Conservation (phyloP, 352 stramenopile genomes). For the Phytopythium sindhum region DNA sequence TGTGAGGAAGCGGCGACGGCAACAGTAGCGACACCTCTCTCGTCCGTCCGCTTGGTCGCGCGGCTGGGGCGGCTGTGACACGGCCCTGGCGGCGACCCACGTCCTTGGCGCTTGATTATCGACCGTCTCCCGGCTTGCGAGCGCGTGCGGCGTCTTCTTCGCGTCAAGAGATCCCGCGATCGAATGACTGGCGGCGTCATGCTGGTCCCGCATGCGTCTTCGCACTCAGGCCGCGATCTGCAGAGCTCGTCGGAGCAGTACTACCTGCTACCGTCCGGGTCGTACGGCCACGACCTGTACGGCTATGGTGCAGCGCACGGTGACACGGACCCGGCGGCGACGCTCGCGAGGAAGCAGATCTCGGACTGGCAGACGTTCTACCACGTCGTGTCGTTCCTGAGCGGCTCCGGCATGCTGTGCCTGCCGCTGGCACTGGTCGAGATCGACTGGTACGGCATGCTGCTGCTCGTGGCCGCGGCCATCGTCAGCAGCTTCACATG, state of each 20-base stretch:
- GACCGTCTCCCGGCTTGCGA: not conserved
- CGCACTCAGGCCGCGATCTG: not conserved
- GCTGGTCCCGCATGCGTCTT: not conserved
- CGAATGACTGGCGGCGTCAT: not conserved
- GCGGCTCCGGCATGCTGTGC: slow-evolving; percentile 68
- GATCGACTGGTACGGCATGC: slow-evolving; percentile 73
- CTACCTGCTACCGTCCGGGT: slow-evolving; percentile 2
- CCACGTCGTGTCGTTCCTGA: slow-evolving; percentile 75
- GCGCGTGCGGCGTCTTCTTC: not conserved
- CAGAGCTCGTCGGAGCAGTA: not conserved
- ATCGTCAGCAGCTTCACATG: slow-evolving; percentile 57
- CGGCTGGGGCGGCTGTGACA: not conserved
- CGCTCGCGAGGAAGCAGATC: slow-evolving; percentile 17
- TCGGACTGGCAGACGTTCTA: slow-evolving; percentile 63
- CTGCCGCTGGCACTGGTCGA: slow-evolving; percentile 72
- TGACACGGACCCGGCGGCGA: not conserved
- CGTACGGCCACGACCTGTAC: not conserved
- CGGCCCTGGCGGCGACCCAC: not conserved
- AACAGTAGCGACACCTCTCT: too few relatives aligned
- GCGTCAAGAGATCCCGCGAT: not conserved
- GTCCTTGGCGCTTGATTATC: not conserved
- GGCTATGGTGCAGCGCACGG: not conserved
- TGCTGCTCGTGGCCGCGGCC: slow-evolving; percentile 51
- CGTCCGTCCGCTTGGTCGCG: not conserved
- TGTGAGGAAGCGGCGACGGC: too few relatives aligned